Base-by-base conservation (phyloP, 2,329 filamentous ascomycete species). In the Ophiostoma angusticollis region DNA sequence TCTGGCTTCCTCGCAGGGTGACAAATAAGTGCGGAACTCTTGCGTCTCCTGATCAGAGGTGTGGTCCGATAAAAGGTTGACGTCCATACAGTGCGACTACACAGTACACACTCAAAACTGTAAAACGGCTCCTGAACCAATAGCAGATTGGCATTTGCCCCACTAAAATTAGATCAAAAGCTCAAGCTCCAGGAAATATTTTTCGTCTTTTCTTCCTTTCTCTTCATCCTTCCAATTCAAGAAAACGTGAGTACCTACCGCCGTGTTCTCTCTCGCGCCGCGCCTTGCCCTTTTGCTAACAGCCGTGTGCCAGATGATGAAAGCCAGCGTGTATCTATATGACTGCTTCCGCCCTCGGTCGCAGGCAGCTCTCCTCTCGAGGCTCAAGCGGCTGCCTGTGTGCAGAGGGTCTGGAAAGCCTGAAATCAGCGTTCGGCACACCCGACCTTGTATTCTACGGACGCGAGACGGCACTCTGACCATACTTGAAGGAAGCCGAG, bases 351-450 rank as follows among this genome's bases (percentile, higher is more conserved):
- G 64, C 70, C 65, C 63, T 65, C 70, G 66, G 70, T 68, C 66
- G 71, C 66, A 67, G 65, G 66, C 71, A 74, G 83, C 84, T 89
- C 87, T 95, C 81, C 80, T 77, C 75, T 65, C 33, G 78, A 30
- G 83, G 87, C 86, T 83, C 60, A 85, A 95, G 91, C 72, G 89
- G 84, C 80, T 70, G 72, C 64, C 65, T 72, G 76, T 61, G 64
- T 67, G 64, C 32, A 37, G 39, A 19, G 67, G 69, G 62, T 63
- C 68, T 64, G 64, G 75, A 74, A 65, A 81, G 75, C 69, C 74
- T 98, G 91, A 96, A 78, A 86, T 86, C 73, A 80, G 91, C 86
- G 91, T 95, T 83, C 86, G 89, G 84, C 91, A 95, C 89, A 94
- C 72, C 64, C 60, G 72, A 78, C 81, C 89, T 95, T 96, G 86